Evolutionary conservation across 164 flowering plant species (phyloP), one percentile per base, ranked within the genome.

Genomic region (Kingdonia uniflora): DNA sequence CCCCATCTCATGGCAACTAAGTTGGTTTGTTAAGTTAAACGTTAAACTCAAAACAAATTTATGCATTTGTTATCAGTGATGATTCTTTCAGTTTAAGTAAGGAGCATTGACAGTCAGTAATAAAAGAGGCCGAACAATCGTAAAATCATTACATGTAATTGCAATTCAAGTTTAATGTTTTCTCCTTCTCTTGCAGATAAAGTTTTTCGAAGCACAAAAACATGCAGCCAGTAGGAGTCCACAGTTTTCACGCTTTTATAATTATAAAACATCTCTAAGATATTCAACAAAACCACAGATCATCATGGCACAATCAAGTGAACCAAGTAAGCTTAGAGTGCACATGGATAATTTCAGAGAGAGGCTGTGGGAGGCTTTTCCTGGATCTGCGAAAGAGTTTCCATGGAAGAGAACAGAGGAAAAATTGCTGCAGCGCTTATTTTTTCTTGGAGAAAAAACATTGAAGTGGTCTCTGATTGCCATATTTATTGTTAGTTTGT

Each of bases 331-430:
- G 49, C 19, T 54, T n/a, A n/a, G n/a, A n/a, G n/a, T n/a, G n/a
- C n/a, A n/a, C 17, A 67, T 65, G 60, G 54, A 19, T 35, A 25
- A 56, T 29, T 54, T 64, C 15, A 64, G 33, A 51, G 67, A 73
- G 44, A 71, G 52, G 58, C 24, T 81, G 16, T 46, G 60, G 68
- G 66, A 69, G 22, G 55, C 63, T 14, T 24, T 67, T 16, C 84
- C 82, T 14, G 61, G 62, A 2, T 23, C 84, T 10, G 66, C 73
- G 19, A 76, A 76, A 65, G 71, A 76, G 11, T 69, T 83, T 41
- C 84, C 82, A 2, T 83, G 86, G 95, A 74, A 68, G 61, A 71
- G 71, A 60, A 82, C 84, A 6, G 69, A 66, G 60, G 56, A 57
- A 33, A 19, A 53, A 14, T 15, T 76, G 44, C 26, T 68, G 20